Conservation (phyloP, 768 basidiomycete genomes). For the Lyophyllum atratum region DNA sequence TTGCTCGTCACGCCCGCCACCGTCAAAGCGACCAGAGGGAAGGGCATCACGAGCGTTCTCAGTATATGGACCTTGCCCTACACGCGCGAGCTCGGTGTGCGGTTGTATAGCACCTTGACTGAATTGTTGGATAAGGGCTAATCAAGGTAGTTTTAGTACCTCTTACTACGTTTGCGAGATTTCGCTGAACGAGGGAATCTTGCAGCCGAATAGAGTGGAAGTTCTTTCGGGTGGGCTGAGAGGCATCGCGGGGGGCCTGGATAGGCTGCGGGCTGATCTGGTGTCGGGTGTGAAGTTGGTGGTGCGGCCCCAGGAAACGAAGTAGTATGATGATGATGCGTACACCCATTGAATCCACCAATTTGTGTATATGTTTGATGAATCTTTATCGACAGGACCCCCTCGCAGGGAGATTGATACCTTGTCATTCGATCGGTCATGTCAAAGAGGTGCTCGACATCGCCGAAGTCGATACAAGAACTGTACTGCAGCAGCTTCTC, state of each 20-base stretch:
- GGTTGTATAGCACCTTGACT: slow-evolving; percentile 14
- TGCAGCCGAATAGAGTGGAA: slow-evolving; percentile 41
- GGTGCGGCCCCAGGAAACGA: slow-evolving; percentile 32
- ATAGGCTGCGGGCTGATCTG: slow-evolving; percentile 33
- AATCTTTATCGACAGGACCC: not conserved
- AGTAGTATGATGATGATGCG: slow-evolving; percentile 27
- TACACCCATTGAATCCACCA: not conserved
- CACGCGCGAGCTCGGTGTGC: slow-evolving; percentile 7
- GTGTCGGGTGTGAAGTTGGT: slow-evolving; percentile 49
- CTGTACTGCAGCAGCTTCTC: no score
- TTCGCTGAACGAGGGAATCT: not conserved
- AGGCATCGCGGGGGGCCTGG: slow-evolving; percentile 37
- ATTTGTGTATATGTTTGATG: not conserved
- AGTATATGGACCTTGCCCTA: slow-evolving; percentile 10
- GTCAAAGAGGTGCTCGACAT: not conserved
- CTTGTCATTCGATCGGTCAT: not conserved
- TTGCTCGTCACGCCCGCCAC: slow-evolving; percentile 25
- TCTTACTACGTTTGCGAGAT: not conserved
- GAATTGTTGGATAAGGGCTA: slow-evolving; percentile 19
- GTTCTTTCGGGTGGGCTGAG: slow-evolving; percentile 42
- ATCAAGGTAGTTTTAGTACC: slow-evolving; percentile 18
- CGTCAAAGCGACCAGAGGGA: slow-evolving; percentile 11
- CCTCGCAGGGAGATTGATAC: not conserved
- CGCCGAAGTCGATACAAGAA: not conserved
- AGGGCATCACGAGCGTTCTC: slow-evolving; percentile 9